phyloP scores from a whole-genome alignment of 1,284 basidiomycete genomes.

The Fomes fomentarius region DNA sequence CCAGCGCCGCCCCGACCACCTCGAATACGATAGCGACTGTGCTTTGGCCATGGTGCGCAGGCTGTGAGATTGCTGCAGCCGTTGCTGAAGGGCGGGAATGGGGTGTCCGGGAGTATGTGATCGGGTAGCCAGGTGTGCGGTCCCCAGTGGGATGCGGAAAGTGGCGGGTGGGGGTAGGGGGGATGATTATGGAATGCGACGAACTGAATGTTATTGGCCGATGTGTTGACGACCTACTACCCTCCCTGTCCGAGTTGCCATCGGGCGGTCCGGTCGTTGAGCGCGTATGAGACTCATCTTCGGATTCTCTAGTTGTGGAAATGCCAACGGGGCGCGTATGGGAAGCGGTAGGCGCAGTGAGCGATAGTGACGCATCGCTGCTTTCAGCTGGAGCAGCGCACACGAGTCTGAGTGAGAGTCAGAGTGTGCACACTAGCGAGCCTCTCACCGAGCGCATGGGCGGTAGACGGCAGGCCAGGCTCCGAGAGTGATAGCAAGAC shows the following conservation, averaged over 20 bases:
- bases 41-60: constrained; percentile 25
- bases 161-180: constrained; percentile 7
- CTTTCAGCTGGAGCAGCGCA: constrained; percentile 15
- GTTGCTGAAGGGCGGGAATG: constrained; percentile 8
- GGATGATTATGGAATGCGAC: constrained; percentile 16
- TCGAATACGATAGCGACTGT: constrained; percentile 47
- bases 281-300: background rate
- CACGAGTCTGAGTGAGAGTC: constrained; percentile 10
- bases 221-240: background rate
- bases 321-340: background rate
- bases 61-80: constrained; percentile 12
- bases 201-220: too few relatives aligned
- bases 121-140: background rate
- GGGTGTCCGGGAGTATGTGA: constrained; percentile 7
- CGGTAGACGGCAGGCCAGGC: background rate
- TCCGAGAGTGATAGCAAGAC: background rate
- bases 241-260: background rate
- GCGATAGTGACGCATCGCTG: background rate
- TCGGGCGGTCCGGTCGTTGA: background rate
- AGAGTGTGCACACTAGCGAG: background rate
- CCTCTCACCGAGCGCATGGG: background rate
- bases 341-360: background rate
- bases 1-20: constrained; percentile 47
- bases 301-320: background rate
- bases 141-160: constrained; percentile 3